Conservation (phyloP, 345 rosid genomes). For the Passiflora organensis region DNA sequence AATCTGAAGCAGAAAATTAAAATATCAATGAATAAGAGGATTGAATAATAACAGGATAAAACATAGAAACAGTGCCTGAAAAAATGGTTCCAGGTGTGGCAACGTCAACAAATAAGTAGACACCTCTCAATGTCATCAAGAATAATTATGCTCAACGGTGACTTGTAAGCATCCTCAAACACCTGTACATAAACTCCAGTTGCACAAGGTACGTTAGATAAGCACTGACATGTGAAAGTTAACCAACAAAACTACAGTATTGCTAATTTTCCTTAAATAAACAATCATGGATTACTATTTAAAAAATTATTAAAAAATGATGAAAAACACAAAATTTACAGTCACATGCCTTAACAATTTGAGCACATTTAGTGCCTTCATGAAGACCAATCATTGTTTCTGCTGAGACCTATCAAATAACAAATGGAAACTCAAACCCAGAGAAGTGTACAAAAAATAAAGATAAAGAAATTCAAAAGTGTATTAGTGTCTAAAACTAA, state of each 20-base stretch:
- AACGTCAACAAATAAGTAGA: background rate
- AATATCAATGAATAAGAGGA: background rate
- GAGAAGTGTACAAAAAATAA: background rate
- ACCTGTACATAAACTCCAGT: constrained; percentile 40
- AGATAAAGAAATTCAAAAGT: background rate
- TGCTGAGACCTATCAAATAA: constrained; percentile 65
- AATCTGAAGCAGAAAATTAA: constrained; percentile 47
- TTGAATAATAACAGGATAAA: background rate
- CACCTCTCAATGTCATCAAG: constrained; percentile 99
- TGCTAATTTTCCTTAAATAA: no score
- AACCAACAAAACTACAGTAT: background rate
- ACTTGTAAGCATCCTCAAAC: constrained; percentile 97
- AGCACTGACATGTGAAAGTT: background rate
- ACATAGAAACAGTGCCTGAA: no score
- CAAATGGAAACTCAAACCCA: constrained; percentile 1
- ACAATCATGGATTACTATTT: no score
- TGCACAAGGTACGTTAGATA: constrained; percentile 4
- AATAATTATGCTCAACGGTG: constrained; percentile 88
- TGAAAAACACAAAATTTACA: background rate
- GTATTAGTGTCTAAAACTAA: no score
- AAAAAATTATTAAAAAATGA: background rate
- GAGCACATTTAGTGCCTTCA: constrained; percentile 94
- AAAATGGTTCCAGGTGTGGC: no score
- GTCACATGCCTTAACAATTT: constrained; percentile 67
- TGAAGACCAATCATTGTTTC: constrained; percentile 96